These are phyloP conservation scores for Cocos nucifera DNA, from an alignment of 176 grass and related monocot genomes.

Conservation along the genomic window DNA sequence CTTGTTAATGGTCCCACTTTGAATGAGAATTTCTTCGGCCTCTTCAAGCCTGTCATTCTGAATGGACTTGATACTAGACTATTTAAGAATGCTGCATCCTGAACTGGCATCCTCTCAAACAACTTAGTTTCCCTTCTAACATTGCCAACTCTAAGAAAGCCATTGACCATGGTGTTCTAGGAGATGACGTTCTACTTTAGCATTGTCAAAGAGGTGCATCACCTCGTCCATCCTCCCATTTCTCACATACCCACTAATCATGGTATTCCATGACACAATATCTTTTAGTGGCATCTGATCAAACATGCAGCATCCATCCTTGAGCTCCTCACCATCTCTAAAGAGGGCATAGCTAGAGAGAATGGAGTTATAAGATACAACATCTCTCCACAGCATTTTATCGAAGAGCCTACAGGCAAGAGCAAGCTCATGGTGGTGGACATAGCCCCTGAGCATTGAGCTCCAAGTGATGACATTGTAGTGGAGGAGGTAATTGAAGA, in stretches of 20 bases:
- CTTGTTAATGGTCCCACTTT: conserved; percentile 10
- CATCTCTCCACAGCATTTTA: conserved; percentile 37
- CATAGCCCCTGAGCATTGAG: conserved; percentile 44
- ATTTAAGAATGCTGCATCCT: conserved; percentile 34
- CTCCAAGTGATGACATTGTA: too few species aligned
- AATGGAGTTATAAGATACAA: conserved; percentile 58
- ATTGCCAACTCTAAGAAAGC: conserved; percentile 34
- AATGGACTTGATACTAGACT: conserved; percentile 28
- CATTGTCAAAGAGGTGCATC: conserved; percentile 43
- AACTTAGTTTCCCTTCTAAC: conserved; percentile 22
- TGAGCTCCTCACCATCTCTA: conserved; percentile 18
- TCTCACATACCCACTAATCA: conserved; percentile 35
- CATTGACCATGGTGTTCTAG: conserved; percentile 59
- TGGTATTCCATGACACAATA: conserved; percentile 53
- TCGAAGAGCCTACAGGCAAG: conserved; percentile 36
- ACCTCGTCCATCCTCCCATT: conserved; percentile 40
- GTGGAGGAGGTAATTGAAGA: too few species aligned
- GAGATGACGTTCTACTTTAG: conserved; percentile 26
- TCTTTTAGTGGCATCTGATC: conserved; percentile 47
- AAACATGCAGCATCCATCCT: conserved; percentile 35
- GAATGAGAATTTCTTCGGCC: conserved; percentile 39
- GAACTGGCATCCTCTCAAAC: conserved; percentile 44
- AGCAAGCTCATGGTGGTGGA: conserved; percentile 19
- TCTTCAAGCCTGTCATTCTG: conserved; percentile 30
- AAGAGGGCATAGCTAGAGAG: conserved; percentile 31